These are phyloP conservation scores for Zymoseptoria ardabiliae DNA, from an alignment of 2,329 filamentous ascomycete genomes.

Conservation along the genomic window DNA sequence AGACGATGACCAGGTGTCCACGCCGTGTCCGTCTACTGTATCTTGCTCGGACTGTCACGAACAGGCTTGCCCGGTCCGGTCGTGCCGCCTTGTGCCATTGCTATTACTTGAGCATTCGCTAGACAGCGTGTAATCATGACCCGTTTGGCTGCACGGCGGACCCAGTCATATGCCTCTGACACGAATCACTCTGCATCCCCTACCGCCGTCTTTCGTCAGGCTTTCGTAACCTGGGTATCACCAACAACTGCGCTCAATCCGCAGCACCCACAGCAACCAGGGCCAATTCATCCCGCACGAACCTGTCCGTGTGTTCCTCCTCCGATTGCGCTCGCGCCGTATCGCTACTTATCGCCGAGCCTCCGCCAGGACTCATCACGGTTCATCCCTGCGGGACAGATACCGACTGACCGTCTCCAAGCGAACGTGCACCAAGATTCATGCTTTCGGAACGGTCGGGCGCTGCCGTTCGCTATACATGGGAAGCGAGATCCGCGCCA, in stretches of 20 bases:
- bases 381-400: neutral
- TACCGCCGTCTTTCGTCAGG: neutral
- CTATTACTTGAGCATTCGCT: neutral
- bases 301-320: too few species aligned
- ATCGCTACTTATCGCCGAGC: neutral
- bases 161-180: neutral
- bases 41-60: neutral
- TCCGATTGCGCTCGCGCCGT: neutral
- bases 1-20: too few species aligned
- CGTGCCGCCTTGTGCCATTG: neutral
- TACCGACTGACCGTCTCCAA: neutral
- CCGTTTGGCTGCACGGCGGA: neutral
- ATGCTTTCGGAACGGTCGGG: neutral
- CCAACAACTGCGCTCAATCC: neutral
- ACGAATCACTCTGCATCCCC: too few species aligned
- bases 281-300: too few species aligned
- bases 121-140: neutral
- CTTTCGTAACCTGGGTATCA: neutral
- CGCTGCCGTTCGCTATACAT: neutral
- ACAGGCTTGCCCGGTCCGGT: neutral
- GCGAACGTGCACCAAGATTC: neutral
- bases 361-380: neutral
- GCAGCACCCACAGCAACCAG: too few species aligned
- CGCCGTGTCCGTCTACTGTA: too few species aligned
- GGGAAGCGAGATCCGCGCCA: too few species aligned